Conservation (phyloP, 2,329 filamentous ascomycete species). For the Colletotrichum abscissum region DNA sequence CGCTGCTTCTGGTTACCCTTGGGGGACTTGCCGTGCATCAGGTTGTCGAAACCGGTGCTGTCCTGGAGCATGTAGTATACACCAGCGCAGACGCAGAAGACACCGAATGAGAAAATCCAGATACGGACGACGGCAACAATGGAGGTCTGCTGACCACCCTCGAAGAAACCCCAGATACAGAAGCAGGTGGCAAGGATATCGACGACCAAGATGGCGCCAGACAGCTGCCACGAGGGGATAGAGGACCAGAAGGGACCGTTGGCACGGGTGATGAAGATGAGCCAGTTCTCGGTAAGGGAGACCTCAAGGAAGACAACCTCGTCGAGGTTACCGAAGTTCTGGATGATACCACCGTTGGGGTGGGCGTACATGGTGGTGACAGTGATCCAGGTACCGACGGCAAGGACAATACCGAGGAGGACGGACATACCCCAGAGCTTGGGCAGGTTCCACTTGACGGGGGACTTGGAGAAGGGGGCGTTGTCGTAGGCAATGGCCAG, state of each 20-base stretch:
- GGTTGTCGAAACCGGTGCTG: slow-evolving; percentile 85
- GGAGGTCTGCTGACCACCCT: slow-evolving; percentile 70
- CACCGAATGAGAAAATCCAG: slow-evolving; percentile 91
- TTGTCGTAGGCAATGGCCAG: slow-evolving; percentile 95
- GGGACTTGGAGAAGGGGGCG: slow-evolving; percentile 54
- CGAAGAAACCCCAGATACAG: slow-evolving; percentile 87
- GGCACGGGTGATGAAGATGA: slow-evolving; percentile 95
- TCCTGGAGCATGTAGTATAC: slow-evolving; percentile 83
- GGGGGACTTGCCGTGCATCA: slow-evolving; percentile 90
- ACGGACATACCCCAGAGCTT: slow-evolving; percentile 95
- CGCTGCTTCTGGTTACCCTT: slow-evolving; percentile 87
- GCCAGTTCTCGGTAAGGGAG: slow-evolving; percentile 92
- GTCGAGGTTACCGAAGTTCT: slow-evolving; percentile 87
- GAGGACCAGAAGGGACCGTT: slow-evolving; percentile 94
- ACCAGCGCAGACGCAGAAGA: slow-evolving; percentile 86
- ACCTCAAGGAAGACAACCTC: slow-evolving; percentile 90
- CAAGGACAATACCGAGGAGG: slow-evolving; percentile 83
- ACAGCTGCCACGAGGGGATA: slow-evolving; percentile 86
- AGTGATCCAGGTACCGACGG: slow-evolving; percentile 88
- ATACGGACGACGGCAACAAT: slow-evolving; percentile 89
- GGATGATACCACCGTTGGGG: slow-evolving; percentile 83
- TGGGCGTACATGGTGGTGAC: slow-evolving; percentile 84
- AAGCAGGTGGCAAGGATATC: slow-evolving; percentile 89
- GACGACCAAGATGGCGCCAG: slow-evolving; percentile 81
- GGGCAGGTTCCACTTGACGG: slow-evolving; percentile 95